Evolutionary conservation across 345 rosid genomes (phyloP), one percentile per base, ranked within the genome.

Genomic region (Aquilaria sinensis): DNA sequence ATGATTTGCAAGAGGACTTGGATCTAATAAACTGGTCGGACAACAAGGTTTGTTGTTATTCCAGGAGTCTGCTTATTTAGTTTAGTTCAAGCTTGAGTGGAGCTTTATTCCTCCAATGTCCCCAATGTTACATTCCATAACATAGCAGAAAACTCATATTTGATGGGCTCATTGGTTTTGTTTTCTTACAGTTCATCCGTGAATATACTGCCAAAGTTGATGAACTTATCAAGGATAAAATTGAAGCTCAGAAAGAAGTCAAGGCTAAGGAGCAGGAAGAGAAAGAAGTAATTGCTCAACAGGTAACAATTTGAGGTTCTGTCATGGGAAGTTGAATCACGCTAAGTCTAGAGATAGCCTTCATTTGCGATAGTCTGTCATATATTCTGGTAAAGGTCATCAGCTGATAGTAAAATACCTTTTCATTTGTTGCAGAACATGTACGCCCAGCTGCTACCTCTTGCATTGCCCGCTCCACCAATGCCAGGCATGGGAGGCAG

Each of bases 361-460:
- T 31, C 13, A 55, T 31, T 31, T 30, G 1, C 41, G 2, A 23
- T 23, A 23, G 23, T 23, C 23, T 55, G 12, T 6, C 5, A 32
- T 15, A 10, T n/a, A 48, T 48, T 47, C 16, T 37, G 5, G 43
- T 37, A n/a, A 56, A 6, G 57, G 15, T 66, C n/a, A 34, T 64
- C 54, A 11, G 59, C 51, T 60, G 45, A 60, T 53, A 33, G 43
- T 23, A 49, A 49, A 52, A 13, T 53, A 37, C 4, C 0, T 32
- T 61, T 37, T 9, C 43, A 0, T 5, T 8, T 66, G 10, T 62
- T 72, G 67, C 81, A 85, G 91, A 82, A 85, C 65, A 85, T 85
- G 91, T 85, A 85, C 37, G 91, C 91, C 6, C 91, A 85, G 62
- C 67, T 85, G 64, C 67, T 85, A 65, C 91, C 91, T 33, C 91